phyloP scores from a whole-genome alignment of 1,139 yeast species.

The Taphrina sp. region DNA sequence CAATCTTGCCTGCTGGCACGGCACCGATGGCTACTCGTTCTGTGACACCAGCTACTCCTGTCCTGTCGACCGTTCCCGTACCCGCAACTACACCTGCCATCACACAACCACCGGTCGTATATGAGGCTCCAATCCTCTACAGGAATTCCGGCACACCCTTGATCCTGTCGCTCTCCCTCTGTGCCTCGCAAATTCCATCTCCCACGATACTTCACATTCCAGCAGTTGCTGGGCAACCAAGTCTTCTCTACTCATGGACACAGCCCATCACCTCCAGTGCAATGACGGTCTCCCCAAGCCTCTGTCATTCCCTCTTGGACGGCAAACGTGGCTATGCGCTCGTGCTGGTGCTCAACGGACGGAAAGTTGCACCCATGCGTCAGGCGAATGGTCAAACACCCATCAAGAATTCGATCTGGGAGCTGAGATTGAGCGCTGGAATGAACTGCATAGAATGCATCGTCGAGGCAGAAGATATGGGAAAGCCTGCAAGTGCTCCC shows the following conservation, averaged over 20 bases:
- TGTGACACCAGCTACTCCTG: not conserved
- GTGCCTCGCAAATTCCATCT: conserved; percentile 14
- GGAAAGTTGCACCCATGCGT: conserved; percentile 6
- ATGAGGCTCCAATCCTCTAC: conserved; percentile 3
- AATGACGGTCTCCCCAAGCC: conserved; percentile 15
- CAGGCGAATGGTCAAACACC: conserved; percentile 5
- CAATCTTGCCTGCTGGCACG: not conserved
- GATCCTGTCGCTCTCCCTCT: conserved; percentile 12
- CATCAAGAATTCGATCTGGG: conserved; percentile 15
- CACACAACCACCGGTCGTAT: not conserved
- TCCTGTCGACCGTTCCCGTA: conserved; percentile 3
- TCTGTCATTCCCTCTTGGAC: conserved; percentile 2
- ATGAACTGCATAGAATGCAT: conserved; percentile 28
- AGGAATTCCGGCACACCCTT: conserved; percentile 11
- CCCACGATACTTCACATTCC: conserved; percentile 15
- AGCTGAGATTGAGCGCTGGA: conserved; percentile 21
- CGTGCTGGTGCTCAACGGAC: conserved; percentile 9
- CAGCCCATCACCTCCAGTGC: conserved; percentile 24
- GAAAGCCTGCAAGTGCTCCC: too few relatives aligned
- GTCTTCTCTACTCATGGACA: conserved; percentile 22
- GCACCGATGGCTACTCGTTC: not conserved
- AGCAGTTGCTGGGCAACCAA: conserved; percentile 8
- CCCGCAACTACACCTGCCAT: not conserved
- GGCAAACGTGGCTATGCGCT: conserved; percentile 12
- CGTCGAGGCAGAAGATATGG: conserved; percentile 28